phyloP scores from a whole-genome alignment of 345 rosid species.

The Eucalyptus polyanthemos region DNA sequence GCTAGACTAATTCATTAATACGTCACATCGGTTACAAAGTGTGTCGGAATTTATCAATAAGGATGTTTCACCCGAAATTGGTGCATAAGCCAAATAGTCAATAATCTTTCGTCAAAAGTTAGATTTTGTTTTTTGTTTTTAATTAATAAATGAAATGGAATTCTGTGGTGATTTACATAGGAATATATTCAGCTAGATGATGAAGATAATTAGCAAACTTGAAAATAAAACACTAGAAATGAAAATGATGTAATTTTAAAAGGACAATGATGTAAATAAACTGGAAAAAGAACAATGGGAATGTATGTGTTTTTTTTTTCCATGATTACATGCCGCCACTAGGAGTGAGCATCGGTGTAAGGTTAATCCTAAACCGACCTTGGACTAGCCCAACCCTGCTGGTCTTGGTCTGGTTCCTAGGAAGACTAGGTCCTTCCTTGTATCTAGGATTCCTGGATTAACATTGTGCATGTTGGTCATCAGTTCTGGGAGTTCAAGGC shows the following conservation, averaged over 20 bases:
- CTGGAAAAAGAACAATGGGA: neutral
- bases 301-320: neutral
- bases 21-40: neutral
- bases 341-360: rapidly evolving
- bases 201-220: neutral
- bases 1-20: neutral
- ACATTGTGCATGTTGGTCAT: rapidly evolving
- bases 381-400: rapidly evolving
- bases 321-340: neutral
- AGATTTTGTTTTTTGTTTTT: too few species aligned
- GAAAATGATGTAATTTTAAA: neutral
- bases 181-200: neutral
- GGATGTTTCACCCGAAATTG: neutral
- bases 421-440: rapidly evolving
- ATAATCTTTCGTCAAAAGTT: neutral
- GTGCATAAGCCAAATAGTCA: neutral
- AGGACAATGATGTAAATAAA: neutral
- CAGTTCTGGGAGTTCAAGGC: rapidly evolving
- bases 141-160: neutral
- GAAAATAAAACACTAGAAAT: neutral
- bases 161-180: neutral
- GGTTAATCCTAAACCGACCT: rapidly evolving
- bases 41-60: neutral
- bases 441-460: rapidly evolving
- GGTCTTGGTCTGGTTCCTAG: rapidly evolving